Conservation (phyloP, 345 rosid species). For the Linum usitatissimum region DNA sequence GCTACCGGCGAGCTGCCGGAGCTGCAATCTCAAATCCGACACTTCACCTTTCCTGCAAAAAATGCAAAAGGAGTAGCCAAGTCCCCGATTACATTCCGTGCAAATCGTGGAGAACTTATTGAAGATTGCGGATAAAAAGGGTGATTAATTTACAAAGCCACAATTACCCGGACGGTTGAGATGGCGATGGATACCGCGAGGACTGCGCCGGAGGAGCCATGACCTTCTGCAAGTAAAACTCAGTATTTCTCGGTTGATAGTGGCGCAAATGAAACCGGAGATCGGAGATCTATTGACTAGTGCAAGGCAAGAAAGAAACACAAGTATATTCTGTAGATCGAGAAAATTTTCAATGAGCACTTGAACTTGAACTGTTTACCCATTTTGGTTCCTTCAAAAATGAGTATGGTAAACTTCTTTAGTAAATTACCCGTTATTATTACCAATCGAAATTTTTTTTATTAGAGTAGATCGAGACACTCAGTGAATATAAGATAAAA, state of each 20-base stretch:
- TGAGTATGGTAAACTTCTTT: too few species aligned
- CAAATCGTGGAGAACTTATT: not conserved
- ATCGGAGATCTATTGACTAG: not conserved
- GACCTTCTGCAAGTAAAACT: slow-evolving; percentile 1
- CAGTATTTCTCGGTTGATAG: not conserved
- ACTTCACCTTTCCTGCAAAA: slow-evolving; percentile 80
- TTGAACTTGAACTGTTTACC: not conserved
- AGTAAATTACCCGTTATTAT: too few species aligned
- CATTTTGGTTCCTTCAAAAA: too few species aligned
- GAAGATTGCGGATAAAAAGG: not conserved
- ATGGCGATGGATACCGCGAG: slow-evolving; percentile 77
- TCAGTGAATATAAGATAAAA: too few species aligned
- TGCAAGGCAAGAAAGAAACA: not conserved
- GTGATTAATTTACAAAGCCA: not conserved
- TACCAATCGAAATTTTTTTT: too few species aligned
- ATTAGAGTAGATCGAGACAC: too few species aligned
- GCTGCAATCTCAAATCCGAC: slow-evolving; percentile 80
- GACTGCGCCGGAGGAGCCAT: slow-evolving; percentile 88
- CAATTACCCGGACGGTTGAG: slow-evolving; percentile 94
- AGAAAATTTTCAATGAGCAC: not conserved
- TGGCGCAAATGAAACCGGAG: not conserved
- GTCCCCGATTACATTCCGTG: too few species aligned
- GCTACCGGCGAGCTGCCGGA: slow-evolving; percentile 94
- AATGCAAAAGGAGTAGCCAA: not conserved
- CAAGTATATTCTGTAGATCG: not conserved